Evolutionary conservation across 1,284 basidiomycete genomes (phyloP), one percentile per base, ranked within the genome.

Genomic region (Omphalotus olearius): DNA sequence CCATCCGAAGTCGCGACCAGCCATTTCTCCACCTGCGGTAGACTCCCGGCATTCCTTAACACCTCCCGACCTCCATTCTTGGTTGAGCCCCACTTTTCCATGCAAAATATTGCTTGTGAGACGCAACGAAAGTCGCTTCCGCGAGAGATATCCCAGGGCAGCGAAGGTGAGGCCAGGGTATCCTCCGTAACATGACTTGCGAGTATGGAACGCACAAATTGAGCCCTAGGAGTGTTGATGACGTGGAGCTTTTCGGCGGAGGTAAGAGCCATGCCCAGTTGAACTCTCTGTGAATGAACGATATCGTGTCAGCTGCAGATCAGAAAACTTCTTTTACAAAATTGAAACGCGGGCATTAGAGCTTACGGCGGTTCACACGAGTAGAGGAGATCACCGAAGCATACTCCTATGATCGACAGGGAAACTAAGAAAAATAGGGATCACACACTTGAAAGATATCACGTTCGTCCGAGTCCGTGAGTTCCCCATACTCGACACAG

Each of bases 261-360:
- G 0, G 84, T 89, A 16, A 90, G 72, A 0, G 87, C 85, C 75
- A 90, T 83, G 1, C 87, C 86, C 1, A 89, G 69, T 67, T 90
- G 87, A 3, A 90, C 87, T 39, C 87, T 75, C 83, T 86, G 57
- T 7, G 4, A 17, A 5, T 20, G 10, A 23, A n/a, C n/a, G 44
- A 5, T 2, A 18, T 13, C 40, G 17, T 28, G 35, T 33, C 30
- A 33, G 30, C 30, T 33, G 30, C 30, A 13, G 13, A 33, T 33
- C 7, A 4, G 30, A 13, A 9, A 33, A 33, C 58, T 5, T 28
- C 26, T 28, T 28, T 28, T 10, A 5, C 26, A n/a, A n/a, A n/a
- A n/a, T n/a, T n/a, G n/a, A n/a, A n/a, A n/a, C n/a, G n/a, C n/a
- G n/a, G n/a, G n/a, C n/a, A n/a, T n/a, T n/a, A n/a, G n/a, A n/a